phyloP scores from a whole-genome alignment of 2,329 filamentous ascomycete species.

The Pyrenophora tritici-repentis region DNA sequence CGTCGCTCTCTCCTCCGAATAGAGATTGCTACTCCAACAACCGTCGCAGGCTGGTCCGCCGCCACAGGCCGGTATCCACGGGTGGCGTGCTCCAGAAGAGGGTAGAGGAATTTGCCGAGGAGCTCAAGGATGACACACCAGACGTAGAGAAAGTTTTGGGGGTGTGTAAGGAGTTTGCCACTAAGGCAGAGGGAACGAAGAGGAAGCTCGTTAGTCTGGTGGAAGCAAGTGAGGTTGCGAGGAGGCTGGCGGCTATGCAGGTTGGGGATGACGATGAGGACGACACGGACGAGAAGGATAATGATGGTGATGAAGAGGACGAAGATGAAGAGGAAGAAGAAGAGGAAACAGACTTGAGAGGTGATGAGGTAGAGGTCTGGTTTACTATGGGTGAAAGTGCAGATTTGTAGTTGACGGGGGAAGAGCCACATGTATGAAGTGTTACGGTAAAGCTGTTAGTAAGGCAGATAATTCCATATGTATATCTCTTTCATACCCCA shows the following conservation, averaged over 20 bases:
- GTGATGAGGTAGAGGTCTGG: conserved; percentile 8
- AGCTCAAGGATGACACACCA: conserved; percentile 2
- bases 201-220: conserved; percentile 61
- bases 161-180: conserved; percentile 41
- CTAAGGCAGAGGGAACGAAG: conserved; percentile 44
- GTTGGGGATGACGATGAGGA: conserved; percentile 51
- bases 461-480: too few relatives aligned
- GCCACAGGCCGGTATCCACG: not conserved
- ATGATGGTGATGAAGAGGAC: conserved; percentile 43
- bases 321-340: conserved; percentile 43
- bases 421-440: too few relatives aligned
- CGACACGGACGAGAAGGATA: too few relatives aligned
- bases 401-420: too few relatives aligned
- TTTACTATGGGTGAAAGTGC: not conserved
- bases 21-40: too few relatives aligned
- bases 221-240: conserved; percentile 66
- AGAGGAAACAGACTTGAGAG: not conserved
- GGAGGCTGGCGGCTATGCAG: conserved; percentile 59
- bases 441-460: too few relatives aligned
- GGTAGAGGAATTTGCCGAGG: conserved; percentile 26
- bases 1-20: conserved; percentile 2
- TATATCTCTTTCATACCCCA: too few relatives aligned
- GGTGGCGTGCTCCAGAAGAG: conserved; percentile 1
- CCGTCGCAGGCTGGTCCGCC: not conserved
- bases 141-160: conserved; percentile 41